Base-by-base conservation (phyloP, 257 asterid genomes). In the Salvia miltiorrhiza region DNA sequence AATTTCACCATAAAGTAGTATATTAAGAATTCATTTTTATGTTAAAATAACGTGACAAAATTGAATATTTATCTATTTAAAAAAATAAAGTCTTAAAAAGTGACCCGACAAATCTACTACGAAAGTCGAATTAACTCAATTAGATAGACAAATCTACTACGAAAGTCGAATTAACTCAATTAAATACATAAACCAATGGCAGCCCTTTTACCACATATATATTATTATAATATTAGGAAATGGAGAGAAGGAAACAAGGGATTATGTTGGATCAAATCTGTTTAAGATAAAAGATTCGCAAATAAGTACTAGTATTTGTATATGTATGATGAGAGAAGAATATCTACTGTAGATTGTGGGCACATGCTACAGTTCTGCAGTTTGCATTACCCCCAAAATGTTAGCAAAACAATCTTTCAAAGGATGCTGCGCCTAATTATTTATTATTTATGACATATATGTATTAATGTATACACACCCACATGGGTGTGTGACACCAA, bases 271-370 rank as follows among this genome's bases (percentile, higher is more conserved):
- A 43, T 43, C 9, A 43, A 43, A 43, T 43, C 49, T 2, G 6
- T 12, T 43, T 43, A 43, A 12, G 49, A 43, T 43, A 43, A 43
- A 43, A 43, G 49, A 43, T 43, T 33, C 8, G 39, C 39, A 33
- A 7, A 33, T 33, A 4, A 1, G 30, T 26, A 26, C 4, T 26
- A 1, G 30, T 26, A 32, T 32, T 32, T 32, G 5, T 32, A 33
- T 48, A n/a, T n/a, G 23, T 23, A 23, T 3, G 39, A 33, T 5
- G 30, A 26, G n/a, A 44, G 28, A 30, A n/a, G 13, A 65, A 47
- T 65, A 64, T 65, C 70, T 65, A 65, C 13, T 45, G 33, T 65
- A 65, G 70, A 65, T 65, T 65, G 70, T 65, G 44, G 58, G 70
- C 60, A 30, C 70, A 65, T 65, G 70, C 60, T 45, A 65, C 45